phyloP scores from a whole-genome alignment of 1,284 basidiomycete species.

The Apiotrichum sp. region DNA sequence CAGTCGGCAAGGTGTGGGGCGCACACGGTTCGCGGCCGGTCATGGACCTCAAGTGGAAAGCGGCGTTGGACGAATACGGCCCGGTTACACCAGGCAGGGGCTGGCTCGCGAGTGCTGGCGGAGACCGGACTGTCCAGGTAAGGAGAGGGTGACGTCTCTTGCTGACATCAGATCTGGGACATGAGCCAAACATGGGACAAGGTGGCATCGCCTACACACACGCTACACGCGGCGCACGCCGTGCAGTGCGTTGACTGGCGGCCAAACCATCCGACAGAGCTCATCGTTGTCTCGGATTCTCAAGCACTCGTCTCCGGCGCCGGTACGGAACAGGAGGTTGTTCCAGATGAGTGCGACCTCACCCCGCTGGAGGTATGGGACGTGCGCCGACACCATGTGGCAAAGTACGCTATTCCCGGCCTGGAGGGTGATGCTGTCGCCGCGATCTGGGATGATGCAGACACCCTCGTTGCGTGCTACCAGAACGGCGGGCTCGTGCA shows the following conservation, averaged over 20 bases:
- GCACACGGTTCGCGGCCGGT: slow-evolving; percentile 68
- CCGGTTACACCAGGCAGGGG: slow-evolving; percentile 51
- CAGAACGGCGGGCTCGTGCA: slow-evolving; percentile 73
- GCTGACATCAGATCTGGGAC: slow-evolving; percentile 64
- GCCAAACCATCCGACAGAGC: slow-evolving; percentile 69
- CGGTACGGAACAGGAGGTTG: slow-evolving; percentile 5
- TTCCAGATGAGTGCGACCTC: slow-evolving; percentile 27
- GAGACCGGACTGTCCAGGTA: slow-evolving; percentile 75
- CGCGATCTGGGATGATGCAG: slow-evolving; percentile 61
- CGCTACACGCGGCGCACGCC: slow-evolving; percentile 67
- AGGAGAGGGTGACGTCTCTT: slow-evolving; percentile 9
- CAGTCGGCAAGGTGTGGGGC: slow-evolving; percentile 64
- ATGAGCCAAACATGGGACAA: slow-evolving; percentile 53
- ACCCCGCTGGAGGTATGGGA: slow-evolving; percentile 75
- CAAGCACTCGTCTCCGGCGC: not conserved
- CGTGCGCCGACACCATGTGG: slow-evolving; percentile 68
- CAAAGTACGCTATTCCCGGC: slow-evolving; percentile 64
- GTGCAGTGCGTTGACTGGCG: slow-evolving; percentile 71
- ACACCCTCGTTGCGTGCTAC: slow-evolving; percentile 70
- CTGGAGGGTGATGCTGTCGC: slow-evolving; percentile 50
- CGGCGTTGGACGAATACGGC: slow-evolving; percentile 26
- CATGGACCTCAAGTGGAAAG: slow-evolving; percentile 68
- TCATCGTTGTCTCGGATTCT: slow-evolving; percentile 50
- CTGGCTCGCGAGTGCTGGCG: slow-evolving; percentile 75
- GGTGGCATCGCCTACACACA: slow-evolving; percentile 57